phyloP scores from a whole-genome alignment of 2,329 filamentous ascomycete genomes.

The Diplodia sapinea region DNA sequence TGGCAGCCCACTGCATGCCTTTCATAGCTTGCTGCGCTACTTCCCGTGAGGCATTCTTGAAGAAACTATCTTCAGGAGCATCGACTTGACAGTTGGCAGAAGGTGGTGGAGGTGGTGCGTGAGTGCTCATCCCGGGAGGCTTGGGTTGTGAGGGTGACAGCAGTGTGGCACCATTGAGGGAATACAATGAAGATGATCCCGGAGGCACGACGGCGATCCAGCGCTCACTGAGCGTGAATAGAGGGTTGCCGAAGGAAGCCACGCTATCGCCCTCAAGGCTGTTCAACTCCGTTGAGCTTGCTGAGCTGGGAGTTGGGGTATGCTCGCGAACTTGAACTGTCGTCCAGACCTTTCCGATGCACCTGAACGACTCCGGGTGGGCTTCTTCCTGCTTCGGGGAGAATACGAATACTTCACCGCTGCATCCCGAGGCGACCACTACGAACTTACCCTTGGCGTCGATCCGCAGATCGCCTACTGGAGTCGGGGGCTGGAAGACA shows the following conservation, averaged over 20 bases:
- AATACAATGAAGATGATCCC: slow-evolving; percentile 71
- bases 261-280: slow-evolving; percentile 42
- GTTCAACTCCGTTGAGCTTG: slow-evolving; percentile 44
- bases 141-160: slow-evolving; percentile 57
- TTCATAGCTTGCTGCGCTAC: slow-evolving; percentile 79
- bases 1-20: slow-evolving; percentile 75
- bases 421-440: slow-evolving; percentile 77
- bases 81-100: slow-evolving; percentile 71
- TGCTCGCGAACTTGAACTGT: slow-evolving; percentile 66
- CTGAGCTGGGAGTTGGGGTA: slow-evolving; percentile 42
- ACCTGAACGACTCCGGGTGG: slow-evolving; percentile 57
- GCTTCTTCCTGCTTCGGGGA: slow-evolving; percentile 39
- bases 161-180: slow-evolving; percentile 70
- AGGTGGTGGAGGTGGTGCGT: slow-evolving; percentile 73
- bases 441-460: slow-evolving; percentile 75
- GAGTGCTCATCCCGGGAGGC: slow-evolving; percentile 61
- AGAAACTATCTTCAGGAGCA: slow-evolving; percentile 73
- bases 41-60: slow-evolving; percentile 79
- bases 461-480: slow-evolving; percentile 74
- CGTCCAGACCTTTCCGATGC: slow-evolving; percentile 92
- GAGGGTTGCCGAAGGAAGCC: slow-evolving; percentile 62
- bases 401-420: slow-evolving; percentile 86
- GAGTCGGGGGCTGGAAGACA: slow-evolving; percentile 70
- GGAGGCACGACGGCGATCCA: slow-evolving; percentile 82
- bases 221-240: slow-evolving; percentile 71